Base-by-base conservation (phyloP, 768 basidiomycete species). In the Solioccasus polychromus region DNA sequence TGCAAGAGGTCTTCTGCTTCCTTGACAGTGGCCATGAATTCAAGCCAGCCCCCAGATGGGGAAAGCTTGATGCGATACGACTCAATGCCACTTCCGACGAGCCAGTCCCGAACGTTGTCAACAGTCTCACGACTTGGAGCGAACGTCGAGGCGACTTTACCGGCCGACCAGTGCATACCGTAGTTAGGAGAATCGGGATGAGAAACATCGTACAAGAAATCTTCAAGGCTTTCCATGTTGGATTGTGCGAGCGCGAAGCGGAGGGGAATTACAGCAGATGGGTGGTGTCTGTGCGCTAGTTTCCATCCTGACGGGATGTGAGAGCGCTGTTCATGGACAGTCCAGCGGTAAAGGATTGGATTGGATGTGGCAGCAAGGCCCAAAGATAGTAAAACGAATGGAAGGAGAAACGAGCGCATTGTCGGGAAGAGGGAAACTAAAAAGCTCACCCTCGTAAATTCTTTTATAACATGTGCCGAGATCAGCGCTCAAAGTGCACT, bases 291-390 rank as follows among this genome's bases (percentile, higher is more conserved):
- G 26, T 69, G 66, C 12, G 66, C 50, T 12, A 64, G 55, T 5
- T 55, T 51, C 76, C 76, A 79, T 5, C 57, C 59, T 1, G 39
- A 2, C 3, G 74, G 73, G 3, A 61, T 52, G 11, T 35, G 50
- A 14, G 58, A 59, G 44, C 73, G 73, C 35, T 60, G 69, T 55
- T 75, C 75, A 45, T 75, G 74, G 24, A 73, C 39, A 42, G 58
- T 60, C 51, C 65, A 57, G 22, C 53, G 42, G 24, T 46, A 48
- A 42, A 35, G 26, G 11, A 37, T 37, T 23, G 60, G 42, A 20
- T 30, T 39, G 17, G 59, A 60, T 6, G 58, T 41, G 1, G 60
- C 47, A 32, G 55, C 35, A 2, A 60, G 28, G 7, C 35, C 44
- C 15, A 64, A 29, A 29, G 29, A 15, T 35, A 63, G 20, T 6